Evolutionary conservation across 345 rosid genomes (phyloP), one percentile per base, ranked within the genome.

Genomic region (Luvunga scandens): DNA sequence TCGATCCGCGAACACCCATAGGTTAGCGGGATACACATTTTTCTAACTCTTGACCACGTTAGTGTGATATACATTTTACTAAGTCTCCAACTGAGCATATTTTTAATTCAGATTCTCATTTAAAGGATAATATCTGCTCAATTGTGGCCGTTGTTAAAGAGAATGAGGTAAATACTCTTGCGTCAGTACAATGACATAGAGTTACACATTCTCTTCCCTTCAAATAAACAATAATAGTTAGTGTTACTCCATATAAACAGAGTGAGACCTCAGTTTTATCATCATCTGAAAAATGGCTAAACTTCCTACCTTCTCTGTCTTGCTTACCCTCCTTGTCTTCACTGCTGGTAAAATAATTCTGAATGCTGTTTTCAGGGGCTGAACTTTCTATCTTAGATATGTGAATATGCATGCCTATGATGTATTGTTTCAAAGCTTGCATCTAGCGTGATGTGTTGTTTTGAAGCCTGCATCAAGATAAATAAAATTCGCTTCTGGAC

Each of bases 281-380:
- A 13, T 53, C 24, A 19, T 63, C 55, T 5, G 39, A 67, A 69
- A 66, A 56, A 82, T 82, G 85, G 77, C 66, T 39, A 82, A 75
- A 63, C 28, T 34, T 62, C 22, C 59, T 36, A 48, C 56, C n/a
- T 38, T 71, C 66, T 72, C n/a, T n/a, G n/a, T n/a, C n/a, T 30
- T 79, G 22, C 67, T 76, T 77, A 27, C 56, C 48, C 73, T 83
- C 63, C 22, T 80, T 62, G 4, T 77, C 71, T 61, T 78, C 66
- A 62, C 57, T 12, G 77, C 81, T 73, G 81, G 72, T 38, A 59
- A 61, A 45, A 45, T 61, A 75, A 45, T 4, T 63, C 68, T 36
- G 27, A 61, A 4, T 59, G 55, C 36, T 12, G 6, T 33, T n/a
- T 39, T 45, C 50, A 42, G 50, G 2, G 16, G 50, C 5, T 42